phyloP scores from a whole-genome alignment of 805 yeast genomes.

The Blastobotrys peoriensis region DNA sequence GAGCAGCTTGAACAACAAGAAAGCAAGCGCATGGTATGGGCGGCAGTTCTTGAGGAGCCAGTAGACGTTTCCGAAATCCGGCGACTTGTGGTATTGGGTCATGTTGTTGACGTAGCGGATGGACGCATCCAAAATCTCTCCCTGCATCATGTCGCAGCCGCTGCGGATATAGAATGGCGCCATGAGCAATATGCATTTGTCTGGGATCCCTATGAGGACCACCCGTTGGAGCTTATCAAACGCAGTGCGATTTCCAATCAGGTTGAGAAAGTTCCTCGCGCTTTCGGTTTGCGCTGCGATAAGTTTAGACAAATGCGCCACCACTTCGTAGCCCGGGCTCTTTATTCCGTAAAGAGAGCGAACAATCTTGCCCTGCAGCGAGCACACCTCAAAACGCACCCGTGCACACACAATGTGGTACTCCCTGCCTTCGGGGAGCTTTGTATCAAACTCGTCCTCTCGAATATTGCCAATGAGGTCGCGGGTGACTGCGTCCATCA shows the following conservation, averaged over 20 bases:
- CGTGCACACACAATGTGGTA: background rate
- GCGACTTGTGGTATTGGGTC: background rate
- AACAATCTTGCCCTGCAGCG: background rate
- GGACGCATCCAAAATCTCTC: background rate
- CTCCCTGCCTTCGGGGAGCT: background rate
- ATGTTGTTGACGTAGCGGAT: background rate
- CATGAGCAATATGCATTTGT: background rate
- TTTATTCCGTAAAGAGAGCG: background rate
- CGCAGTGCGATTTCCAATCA: background rate
- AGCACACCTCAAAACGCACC: background rate
- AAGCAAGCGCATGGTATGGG: background rate
- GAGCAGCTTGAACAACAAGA: background rate
- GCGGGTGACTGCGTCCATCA: background rate
- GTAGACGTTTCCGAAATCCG: no score
- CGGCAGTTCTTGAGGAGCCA: background rate
- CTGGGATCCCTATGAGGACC: background rate
- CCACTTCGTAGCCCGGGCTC: background rate
- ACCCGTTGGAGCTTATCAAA: background rate
- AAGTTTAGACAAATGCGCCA: background rate
- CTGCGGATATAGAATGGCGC: background rate
- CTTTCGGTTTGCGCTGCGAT: background rate
- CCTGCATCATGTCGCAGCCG: background rate
- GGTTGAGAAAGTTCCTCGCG: background rate
- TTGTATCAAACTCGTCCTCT: background rate
- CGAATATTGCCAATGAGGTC: background rate